Evolutionary conservation across 2,329 filamentous ascomycete genomes (phyloP), one percentile per base, ranked within the genome.

Genomic region (Keithomyces neogunnii): DNA sequence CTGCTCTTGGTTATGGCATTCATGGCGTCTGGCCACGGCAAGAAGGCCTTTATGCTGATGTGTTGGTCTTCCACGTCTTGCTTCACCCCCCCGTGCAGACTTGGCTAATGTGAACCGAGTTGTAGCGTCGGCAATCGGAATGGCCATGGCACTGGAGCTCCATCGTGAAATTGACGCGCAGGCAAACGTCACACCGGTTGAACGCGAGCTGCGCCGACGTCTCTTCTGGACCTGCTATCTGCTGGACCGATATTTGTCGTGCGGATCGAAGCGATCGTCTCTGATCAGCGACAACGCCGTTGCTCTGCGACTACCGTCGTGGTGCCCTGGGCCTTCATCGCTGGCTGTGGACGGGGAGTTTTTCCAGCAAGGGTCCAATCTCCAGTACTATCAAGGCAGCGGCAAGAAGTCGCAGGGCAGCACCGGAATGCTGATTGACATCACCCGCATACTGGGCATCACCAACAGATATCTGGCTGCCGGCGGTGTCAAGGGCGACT

Each of bases 151-250:
- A 3, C 76, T 95, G 9, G 88, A 91, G 62, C 73, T 93, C 3
- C 88, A 95, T 62, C 81, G 88, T 33, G 89, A 95, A 68, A 71
- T 85, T 43, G 83, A 89, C 29, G 63, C 74, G 5, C 78, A 80
- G 48, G 72, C 80, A 10, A 78, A 80, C 51, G 75, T 87, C 9
- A 79, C 81, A 0, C 75, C 82, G 0, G 72, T 81, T 3, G 89
- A 95, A 62, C 79, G 86, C 51, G 89, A 95, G 69, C 83, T 84
- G 62, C 78, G 87, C 45, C 76, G 89, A 50, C 79, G 87, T n/a
- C 72, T 95, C 2, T 95, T 95, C 66, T 95, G 89, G 89, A 85
- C 87, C 2, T 92, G 88, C 63, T 95, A 93, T 60, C 72, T 95
- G 30, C 84, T 95, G 66, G 89, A 95, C 63, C 80, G 87, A n/a